These are phyloP conservation scores for Cyathus striatus DNA, from an alignment of 768 basidiomycete species.

Conservation along the genomic window DNA sequence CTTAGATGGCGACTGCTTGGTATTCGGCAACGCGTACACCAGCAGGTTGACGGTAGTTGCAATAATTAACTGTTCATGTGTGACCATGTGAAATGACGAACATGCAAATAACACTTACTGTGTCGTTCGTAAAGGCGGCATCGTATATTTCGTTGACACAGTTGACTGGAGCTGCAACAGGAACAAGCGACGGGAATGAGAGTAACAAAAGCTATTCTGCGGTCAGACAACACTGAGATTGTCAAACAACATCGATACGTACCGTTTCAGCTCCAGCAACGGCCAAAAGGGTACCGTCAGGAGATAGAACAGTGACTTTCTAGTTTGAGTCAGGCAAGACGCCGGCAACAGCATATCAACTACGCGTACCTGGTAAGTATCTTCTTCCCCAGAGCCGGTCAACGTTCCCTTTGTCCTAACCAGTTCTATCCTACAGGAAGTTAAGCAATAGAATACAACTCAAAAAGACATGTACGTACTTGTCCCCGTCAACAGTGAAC, in stretches of 20 bases:
- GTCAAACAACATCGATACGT: conserved; percentile 12
- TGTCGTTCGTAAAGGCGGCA: conserved; percentile 65
- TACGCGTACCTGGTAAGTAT: conserved; percentile 82
- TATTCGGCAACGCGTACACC: too few relatives aligned
- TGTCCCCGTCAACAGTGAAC: conserved; percentile 52
- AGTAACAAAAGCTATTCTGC: conserved; percentile 68
- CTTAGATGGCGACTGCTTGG: too few relatives aligned
- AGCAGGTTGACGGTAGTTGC: conserved; percentile 61
- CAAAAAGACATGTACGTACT: conserved; percentile 30
- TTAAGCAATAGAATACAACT: not conserved
- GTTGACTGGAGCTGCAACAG: conserved; percentile 43
- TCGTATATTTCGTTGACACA: conserved; percentile 84
- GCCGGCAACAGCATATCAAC: too few relatives aligned
- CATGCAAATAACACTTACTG: conserved; percentile 30
- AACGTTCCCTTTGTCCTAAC: conserved; percentile 59
- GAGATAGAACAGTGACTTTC: conserved; percentile 88
- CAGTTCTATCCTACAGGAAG: conserved; percentile 43
- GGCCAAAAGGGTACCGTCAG: conserved; percentile 57
- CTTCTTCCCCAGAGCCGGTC: conserved; percentile 41
- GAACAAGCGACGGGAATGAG: conserved; percentile 52
- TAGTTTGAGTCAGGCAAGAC: conserved; percentile 24
- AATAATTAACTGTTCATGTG: too few relatives aligned
- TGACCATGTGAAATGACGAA: not conserved
- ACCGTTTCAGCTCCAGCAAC: conserved; percentile 75
- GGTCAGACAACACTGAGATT: conserved; percentile 3